A percentile compares a stretch with the other conserved stretches of the same genome.
phyloP scores from a whole-genome alignment of 1,139 yeast species.

The Scheffersomyces insectosa region DNA sequence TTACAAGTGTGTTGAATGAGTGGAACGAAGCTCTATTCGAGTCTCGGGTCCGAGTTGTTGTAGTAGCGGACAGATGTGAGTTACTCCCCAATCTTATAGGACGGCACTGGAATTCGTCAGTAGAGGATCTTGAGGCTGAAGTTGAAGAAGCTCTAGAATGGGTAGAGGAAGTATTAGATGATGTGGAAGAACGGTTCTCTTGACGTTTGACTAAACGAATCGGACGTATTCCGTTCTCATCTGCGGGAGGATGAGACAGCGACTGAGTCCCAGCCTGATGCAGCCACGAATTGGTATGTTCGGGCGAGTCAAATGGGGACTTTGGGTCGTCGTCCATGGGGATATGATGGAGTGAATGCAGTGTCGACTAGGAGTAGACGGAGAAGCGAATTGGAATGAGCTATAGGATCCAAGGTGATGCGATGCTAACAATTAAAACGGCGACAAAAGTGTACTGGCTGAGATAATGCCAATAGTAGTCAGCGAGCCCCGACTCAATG shows the following conservation, averaged over 20 bases:
- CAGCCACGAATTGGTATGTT: too few relatives aligned
- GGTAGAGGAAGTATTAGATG: conserved; percentile 5
- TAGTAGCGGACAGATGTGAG: not conserved
- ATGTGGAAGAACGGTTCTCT: conserved; percentile 11
- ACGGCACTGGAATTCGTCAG: conserved; percentile 34
- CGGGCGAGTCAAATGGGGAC: too few relatives aligned
- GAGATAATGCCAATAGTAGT: too few relatives aligned
- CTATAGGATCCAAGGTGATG: too few relatives aligned
- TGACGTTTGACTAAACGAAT: conserved; percentile 35
- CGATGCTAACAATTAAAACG: too few relatives aligned
- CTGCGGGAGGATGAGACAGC: not conserved
- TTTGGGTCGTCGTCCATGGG: too few relatives aligned
- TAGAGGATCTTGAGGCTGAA: conserved; percentile 5
- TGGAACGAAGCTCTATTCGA: not conserved
- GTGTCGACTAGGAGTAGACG: too few relatives aligned
- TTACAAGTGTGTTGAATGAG: not conserved
- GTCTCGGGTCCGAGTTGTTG: conserved; percentile 5
- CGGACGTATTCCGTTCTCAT: conserved; percentile 15
- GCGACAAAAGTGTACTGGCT: too few relatives aligned
- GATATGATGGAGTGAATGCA: too few relatives aligned
- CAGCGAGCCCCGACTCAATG: too few relatives aligned
- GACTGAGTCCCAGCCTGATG: too few relatives aligned
- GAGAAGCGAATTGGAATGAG: too few relatives aligned
- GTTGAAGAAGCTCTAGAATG: conserved; percentile 6
- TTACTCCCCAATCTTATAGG: conserved; percentile 32